Evolutionary conservation across 192 early-diverging fungal genomes (phyloP).

Genomic region (Backusella macrospora): DNA sequence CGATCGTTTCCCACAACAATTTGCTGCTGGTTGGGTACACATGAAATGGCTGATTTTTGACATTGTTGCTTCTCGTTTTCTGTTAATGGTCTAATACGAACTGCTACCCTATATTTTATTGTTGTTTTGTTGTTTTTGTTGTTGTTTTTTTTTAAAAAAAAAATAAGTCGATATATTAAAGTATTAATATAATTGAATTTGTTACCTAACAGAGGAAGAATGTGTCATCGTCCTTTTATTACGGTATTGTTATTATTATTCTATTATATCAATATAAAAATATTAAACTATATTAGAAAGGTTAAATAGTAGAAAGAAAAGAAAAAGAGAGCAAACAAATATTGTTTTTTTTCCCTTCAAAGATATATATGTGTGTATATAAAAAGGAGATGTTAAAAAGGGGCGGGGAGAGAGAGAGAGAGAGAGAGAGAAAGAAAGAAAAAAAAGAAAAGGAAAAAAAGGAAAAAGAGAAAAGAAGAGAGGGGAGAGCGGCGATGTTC

Average conservation of each 20-base stretch:
- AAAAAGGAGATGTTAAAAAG: not conserved
- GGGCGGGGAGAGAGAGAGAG: not conserved
- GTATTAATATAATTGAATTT: not conserved
- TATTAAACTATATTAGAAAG: not conserved
- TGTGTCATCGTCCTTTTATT: constrained; percentile 1
- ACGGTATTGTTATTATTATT: not conserved
- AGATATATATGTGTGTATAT: not conserved
- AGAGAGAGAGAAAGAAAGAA: not conserved
- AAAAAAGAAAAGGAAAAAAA: not conserved
- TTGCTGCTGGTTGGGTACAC: constrained; percentile 59
- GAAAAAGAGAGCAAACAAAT: not conserved
- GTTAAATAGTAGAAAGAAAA: not conserved
- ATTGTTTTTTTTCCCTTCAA: not conserved
- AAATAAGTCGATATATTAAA: not conserved
- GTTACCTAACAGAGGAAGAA: constrained; percentile 25
- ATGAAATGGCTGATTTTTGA: constrained; percentile 55
- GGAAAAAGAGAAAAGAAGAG: not conserved
- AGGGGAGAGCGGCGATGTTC: not conserved
- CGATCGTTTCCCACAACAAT: constrained; percentile 61
- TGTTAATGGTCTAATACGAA: constrained; percentile 78
- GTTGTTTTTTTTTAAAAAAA: not conserved
- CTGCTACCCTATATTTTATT: constrained; percentile 74
- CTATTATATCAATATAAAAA: not conserved
- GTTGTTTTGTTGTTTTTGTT: no score
- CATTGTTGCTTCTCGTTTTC: constrained; percentile 68